Conservation (phyloP, 495 filamentous ascomycete genomes). For the Penicillium atrosanguineum region DNA sequence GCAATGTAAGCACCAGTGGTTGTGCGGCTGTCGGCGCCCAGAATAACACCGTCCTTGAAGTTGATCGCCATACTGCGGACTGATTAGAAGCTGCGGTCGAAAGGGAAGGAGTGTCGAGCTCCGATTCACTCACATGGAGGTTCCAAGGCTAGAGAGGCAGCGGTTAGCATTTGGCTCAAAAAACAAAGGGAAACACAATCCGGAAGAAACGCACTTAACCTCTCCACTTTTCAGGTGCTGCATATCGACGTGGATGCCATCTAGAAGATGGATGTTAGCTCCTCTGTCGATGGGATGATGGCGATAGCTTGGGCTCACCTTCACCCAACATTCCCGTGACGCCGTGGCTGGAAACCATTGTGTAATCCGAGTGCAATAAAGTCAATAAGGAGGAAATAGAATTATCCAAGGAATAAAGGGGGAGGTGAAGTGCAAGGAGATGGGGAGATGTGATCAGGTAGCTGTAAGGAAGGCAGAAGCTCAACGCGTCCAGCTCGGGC, state of each 20-base stretch:
- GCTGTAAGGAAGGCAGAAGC: slow-evolving; percentile 37
- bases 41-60: slow-evolving; percentile 95
- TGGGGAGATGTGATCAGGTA: slow-evolving; percentile 26
- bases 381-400: not conserved
- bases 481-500: slow-evolving; percentile 40
- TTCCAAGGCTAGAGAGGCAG: slow-evolving; percentile 68
- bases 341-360: slow-evolving; percentile 47
- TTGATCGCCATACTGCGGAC: slow-evolving; percentile 68
- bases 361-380: slow-evolving; percentile 10
- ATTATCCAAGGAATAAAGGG: not conserved
- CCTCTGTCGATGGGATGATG: slow-evolving; percentile 7
- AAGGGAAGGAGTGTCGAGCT: slow-evolving; percentile 19
- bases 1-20: slow-evolving; percentile 99
- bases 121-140: slow-evolving; percentile 77
- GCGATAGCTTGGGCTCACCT: slow-evolving; percentile 49
- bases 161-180: slow-evolving; percentile 25
- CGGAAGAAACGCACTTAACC: slow-evolving; percentile 67
- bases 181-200: not conserved
- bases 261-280: slow-evolving; percentile 47
- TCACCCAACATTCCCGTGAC: slow-evolving; percentile 68
- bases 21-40: slow-evolving; percentile 94
- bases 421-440: slow-evolving; percentile 14
- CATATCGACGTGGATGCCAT: slow-evolving; percentile 99
- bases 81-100: slow-evolving; percentile 14
- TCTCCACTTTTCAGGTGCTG: slow-evolving; percentile 88